A percentile compares a stretch with the other conserved stretches of the same genome.
Conservation (phyloP, 495 filamentous ascomycete species). For the Tuber magnatum region DNA sequence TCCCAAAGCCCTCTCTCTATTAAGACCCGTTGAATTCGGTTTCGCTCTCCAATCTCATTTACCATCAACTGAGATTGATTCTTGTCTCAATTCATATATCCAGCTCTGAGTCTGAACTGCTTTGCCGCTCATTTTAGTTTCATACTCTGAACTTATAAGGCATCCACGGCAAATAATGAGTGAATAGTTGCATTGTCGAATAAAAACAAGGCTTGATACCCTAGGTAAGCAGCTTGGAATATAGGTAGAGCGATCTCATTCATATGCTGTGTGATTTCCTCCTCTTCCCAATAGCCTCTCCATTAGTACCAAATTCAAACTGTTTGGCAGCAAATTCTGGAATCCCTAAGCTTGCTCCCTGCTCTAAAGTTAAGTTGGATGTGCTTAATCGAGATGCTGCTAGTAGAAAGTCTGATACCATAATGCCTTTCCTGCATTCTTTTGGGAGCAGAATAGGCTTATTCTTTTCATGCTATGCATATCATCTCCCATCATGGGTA, state of each 20-base stretch:
- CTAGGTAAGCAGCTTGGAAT: not conserved
- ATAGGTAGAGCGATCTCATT: slow-evolving; percentile 7
- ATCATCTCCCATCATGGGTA: slow-evolving; percentile 5
- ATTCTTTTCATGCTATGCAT: slow-evolving; percentile 5
- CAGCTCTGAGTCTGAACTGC: not conserved
- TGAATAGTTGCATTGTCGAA: slow-evolving; percentile 15
- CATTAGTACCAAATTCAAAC: not conserved
- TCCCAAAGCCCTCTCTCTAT: slow-evolving; percentile 14
- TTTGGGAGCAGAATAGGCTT: not conserved
- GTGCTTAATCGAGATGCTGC: not conserved
- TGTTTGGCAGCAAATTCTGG: not conserved
- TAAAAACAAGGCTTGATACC: slow-evolving; percentile 6
- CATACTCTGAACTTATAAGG: slow-evolving; percentile 9
- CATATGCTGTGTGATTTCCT: slow-evolving; percentile 7
- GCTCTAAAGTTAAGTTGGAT: not conserved
- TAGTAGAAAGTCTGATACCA: not conserved
- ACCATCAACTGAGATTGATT: not conserved
- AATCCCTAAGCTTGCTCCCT: not conserved
- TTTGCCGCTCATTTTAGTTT: not conserved
- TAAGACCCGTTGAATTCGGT: slow-evolving; percentile 3
- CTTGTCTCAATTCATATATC: slow-evolving; percentile 4
- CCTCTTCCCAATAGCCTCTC: not conserved
- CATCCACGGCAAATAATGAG: slow-evolving; percentile 7
- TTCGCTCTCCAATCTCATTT: not conserved
- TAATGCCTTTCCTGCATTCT: not conserved